A percentile compares a stretch with the other conserved stretches of the same genome.
Evolutionary conservation across 768 basidiomycete species (phyloP).

Genomic region (Tulasnella sp.): DNA sequence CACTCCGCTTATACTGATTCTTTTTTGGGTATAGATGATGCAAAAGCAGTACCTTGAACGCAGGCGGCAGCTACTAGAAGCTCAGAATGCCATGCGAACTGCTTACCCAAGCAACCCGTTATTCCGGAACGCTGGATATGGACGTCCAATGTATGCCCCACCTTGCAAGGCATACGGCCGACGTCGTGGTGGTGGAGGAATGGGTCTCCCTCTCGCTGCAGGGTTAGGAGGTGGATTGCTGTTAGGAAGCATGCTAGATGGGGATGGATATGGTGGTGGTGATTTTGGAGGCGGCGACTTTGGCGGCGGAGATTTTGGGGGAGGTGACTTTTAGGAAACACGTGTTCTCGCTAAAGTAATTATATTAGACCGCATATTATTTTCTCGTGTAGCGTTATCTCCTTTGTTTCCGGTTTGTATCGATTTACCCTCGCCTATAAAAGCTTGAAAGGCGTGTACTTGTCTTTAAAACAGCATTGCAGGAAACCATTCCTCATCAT

Average conservation of each 20-base stretch:
- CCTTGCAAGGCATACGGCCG: neutral
- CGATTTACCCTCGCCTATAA: neutral
- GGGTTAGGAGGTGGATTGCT: slow-evolving; percentile 39
- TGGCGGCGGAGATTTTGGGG: slow-evolving; percentile 15
- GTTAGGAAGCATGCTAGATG: slow-evolving; percentile 33
- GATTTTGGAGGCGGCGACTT: slow-evolving; percentile 3
- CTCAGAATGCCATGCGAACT: neutral
- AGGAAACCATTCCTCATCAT: no score
- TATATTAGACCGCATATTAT: no score
- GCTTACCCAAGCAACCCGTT: neutral
- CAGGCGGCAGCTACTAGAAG: neutral
- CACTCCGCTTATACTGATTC: slow-evolving; percentile 23
- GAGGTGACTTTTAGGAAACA: slow-evolving; percentile 8
- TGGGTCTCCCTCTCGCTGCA: slow-evolving; percentile 16
- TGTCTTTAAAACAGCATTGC: no score
- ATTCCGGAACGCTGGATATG: slow-evolving; percentile 1
- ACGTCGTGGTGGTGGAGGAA: slow-evolving; percentile 21
- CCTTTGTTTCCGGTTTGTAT: neutral
- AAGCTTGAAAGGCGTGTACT: no score
- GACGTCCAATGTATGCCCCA: neutral
- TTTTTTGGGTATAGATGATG: neutral
- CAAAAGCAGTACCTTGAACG: slow-evolving; percentile 8
- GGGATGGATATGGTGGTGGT: slow-evolving; percentile 7
- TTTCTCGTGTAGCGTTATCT: no score
- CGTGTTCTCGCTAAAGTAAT: no score